Evolutionary conservation across 2,329 filamentous ascomycete genomes (phyloP).

Genomic region (Gyromitra esculenta): DNA sequence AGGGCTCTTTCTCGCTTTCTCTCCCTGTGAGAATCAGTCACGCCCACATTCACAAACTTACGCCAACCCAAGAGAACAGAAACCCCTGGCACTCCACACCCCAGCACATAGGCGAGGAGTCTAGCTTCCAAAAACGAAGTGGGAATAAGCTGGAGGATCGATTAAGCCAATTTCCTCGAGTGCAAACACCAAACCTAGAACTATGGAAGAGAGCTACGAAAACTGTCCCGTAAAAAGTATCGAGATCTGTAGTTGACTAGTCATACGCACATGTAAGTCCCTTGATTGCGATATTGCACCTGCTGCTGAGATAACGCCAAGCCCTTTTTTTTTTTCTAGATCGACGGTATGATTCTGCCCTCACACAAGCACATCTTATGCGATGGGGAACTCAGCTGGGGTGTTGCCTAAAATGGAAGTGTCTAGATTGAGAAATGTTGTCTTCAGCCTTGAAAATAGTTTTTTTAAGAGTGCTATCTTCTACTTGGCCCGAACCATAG

Average conservation of each 20-base stretch:
- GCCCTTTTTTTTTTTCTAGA: slow-evolving; percentile 8
- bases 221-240: not conserved
- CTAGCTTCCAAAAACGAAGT: not conserved
- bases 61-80: not conserved
- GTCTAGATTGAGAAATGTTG: not conserved
- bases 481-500: not conserved
- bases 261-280: not conserved
- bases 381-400: not conserved
- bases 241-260: slow-evolving; percentile 14
- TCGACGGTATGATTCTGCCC: slow-evolving; percentile 19
- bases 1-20: not conserved
- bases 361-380: not conserved
- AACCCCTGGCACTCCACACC: slow-evolving; percentile 10
- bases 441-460: slow-evolving; percentile 2
- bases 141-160: not conserved
- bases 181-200: no score
- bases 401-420: not conserved
- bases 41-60: slow-evolving; percentile 2
- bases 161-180: not conserved
- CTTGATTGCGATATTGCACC: slow-evolving; percentile 13
- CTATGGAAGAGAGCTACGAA: not conserved
- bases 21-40: not conserved
- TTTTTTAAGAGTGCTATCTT: not conserved
- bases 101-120: slow-evolving; percentile 33
- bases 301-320: slow-evolving; percentile 14